Percentiles rank a stretch among this genome's conserved stretches.
Evolutionary conservation across 2,329 filamentous ascomycete species (phyloP).

Genomic region (Fusarium brevicatenulatum): DNA sequence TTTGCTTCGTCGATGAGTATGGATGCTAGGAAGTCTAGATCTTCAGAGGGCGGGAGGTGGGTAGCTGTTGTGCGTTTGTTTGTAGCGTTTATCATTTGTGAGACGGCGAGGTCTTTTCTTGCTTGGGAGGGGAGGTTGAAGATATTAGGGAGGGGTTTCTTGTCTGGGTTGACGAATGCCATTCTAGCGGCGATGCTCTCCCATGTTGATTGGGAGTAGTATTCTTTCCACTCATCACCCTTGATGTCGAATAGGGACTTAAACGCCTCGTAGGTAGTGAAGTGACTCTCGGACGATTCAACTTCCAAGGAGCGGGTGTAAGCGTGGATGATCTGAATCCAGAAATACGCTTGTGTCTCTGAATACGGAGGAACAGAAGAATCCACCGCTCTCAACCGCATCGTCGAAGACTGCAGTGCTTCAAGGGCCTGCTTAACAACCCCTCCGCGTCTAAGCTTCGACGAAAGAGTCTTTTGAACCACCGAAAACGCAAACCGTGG

Average conservation of each 20-base stretch:
- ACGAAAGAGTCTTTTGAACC: conserved; percentile 39
- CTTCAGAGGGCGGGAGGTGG: conserved; percentile 17
- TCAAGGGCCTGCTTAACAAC: conserved; percentile 44
- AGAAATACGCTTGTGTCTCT: conserved; percentile 49
- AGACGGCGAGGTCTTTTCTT: conserved; percentile 22
- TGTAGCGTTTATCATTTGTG: conserved; percentile 32
- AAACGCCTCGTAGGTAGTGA: conserved; percentile 36
- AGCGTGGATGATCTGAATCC: conserved; percentile 44
- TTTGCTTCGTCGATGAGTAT: conserved; percentile 36
- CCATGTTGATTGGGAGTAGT: conserved; percentile 44
- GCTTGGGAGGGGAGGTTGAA: conserved; percentile 33
- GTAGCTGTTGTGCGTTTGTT: conserved; percentile 13
- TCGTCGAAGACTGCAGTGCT: conserved; percentile 39
- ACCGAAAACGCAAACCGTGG: conserved; percentile 47
- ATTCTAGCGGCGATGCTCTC: conserved; percentile 43
- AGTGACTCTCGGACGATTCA: neutral
- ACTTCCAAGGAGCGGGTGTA: conserved; percentile 27
- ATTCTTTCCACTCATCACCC: conserved; percentile 42
- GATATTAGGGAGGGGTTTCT: conserved; percentile 44
- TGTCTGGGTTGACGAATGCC: conserved; percentile 42
- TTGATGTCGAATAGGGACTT: conserved; percentile 37
- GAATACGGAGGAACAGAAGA: conserved; percentile 43
- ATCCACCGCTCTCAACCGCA: conserved; percentile 33
- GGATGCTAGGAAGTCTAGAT: conserved; percentile 37
- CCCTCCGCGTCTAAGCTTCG: conserved; percentile 33